Evolutionary conservation across 768 basidiomycete species (phyloP), one percentile per base, ranked within the genome.

Genomic region (Phlebiopsis flavidoalba): DNA sequence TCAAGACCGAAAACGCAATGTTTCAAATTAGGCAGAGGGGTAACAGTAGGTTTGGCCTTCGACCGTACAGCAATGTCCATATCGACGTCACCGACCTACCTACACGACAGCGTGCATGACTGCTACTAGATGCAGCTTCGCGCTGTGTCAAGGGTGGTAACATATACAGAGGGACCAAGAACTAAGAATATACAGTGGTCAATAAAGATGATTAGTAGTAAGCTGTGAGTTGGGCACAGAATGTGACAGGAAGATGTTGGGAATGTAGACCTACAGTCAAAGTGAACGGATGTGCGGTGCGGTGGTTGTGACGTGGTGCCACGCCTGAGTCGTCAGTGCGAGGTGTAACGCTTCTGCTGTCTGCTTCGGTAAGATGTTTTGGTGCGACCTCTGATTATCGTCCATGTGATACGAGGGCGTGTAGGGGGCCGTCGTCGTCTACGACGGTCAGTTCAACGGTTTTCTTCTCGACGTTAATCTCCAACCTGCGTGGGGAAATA

Each of bases 401-500:
- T 48, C 45, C 47, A 60, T 46, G 31, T 55, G 40, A 35, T 56
- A 61, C 17, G 33, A 26, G 22, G 60, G 60, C 11, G 53, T 55
- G 47, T 56, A 61, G 26, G 55, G n/a, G 56, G 7, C 49, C 51
- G 11, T 58, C 52, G 5, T 61, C 60, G 60, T 67, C 67, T 17
- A 63, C 48, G n/a, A 57, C 64, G 51, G 60, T 64, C 6, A 31
- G 26, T 45, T 68, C 66, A 33, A 70, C 57, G n/a, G 69, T 69
- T 31, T 31, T 31, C 60, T 69, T 65, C 61, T 70, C 66, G 22
- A 70, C 67, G 31, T 62, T 69, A 53, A 70, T 69, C 59, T 70
- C 60, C 59, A 67, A 59, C n/a, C 66, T 66, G 43, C 36, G 8
- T 14, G 14, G n/a, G n/a, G 5, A 6, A 4, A 37, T 55, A 7